Percentiles rank a stretch among this genome's conserved stretches.
Conservation (phyloP, 257 asterid species). For the Solanum tacnaense region DNA sequence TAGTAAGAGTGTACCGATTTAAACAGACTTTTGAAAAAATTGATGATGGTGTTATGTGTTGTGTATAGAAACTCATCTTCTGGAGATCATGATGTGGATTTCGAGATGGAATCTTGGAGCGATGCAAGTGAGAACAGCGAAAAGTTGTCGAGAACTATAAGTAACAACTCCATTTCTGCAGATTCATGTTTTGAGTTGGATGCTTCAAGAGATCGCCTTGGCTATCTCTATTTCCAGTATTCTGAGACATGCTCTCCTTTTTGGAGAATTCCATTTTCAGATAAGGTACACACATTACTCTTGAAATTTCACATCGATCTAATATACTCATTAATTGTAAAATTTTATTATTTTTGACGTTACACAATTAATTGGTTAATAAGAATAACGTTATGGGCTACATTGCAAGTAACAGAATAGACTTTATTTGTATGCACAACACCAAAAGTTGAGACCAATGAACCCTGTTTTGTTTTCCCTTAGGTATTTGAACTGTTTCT, state of each 20-base stretch:
- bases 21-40: not conserved
- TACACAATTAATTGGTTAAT: not conserved
- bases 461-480: not conserved
- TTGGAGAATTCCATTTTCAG: constrained; percentile 14
- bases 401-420: no score
- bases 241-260: constrained; percentile 14
- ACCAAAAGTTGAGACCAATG: not conserved
- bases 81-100: not conserved
- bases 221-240: constrained; percentile 15
- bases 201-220: constrained; percentile 3
- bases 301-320: not conserved
- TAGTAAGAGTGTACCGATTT: not conserved
- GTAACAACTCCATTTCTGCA: constrained; percentile 4
- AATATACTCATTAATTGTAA: not conserved
- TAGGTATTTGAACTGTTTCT: not conserved
- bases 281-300: constrained; percentile 8
- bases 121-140: constrained; percentile 6
- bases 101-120: constrained; percentile 4
- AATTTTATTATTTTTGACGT: not conserved
- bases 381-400: not conserved
- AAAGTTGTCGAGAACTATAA: constrained; percentile 9
- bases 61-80: not conserved
- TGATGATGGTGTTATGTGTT: not conserved
- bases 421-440: not conserved
- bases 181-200: constrained; percentile 5